Percentiles rank a stretch among this genome's conserved stretches.
Conservation (phyloP, 352 stramenopile species). For the Phytophthora fragariae region DNA sequence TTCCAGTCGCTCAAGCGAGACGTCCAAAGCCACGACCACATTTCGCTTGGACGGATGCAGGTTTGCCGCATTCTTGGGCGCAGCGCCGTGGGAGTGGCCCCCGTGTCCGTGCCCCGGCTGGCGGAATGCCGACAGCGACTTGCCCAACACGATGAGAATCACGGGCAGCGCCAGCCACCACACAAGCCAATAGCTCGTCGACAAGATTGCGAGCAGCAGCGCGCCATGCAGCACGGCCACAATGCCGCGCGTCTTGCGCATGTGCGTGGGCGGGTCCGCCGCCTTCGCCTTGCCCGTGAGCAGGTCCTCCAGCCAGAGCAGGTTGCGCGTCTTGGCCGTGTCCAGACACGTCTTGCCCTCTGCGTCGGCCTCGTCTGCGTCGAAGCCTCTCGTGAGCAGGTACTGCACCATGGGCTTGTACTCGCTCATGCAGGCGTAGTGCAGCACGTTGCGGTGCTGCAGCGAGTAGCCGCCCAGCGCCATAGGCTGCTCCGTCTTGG, state of each 20-base stretch:
- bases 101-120: conserved; percentile 40
- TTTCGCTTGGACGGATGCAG: conserved; percentile 63
- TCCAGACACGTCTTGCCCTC: conserved; percentile 57
- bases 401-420: conserved; percentile 81
- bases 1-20: conserved; percentile 41
- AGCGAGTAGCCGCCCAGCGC: conserved; percentile 46
- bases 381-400: conserved; percentile 61
- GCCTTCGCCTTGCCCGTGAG: conserved; percentile 49
- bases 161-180: conserved; percentile 77
- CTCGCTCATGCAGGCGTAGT: conserved; percentile 70
- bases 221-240: conserved; percentile 60
- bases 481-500: conserved; percentile 24
- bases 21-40: conserved; percentile 35
- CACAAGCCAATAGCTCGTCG: conserved; percentile 69
- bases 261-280: conserved; percentile 55
- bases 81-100: conserved; percentile 51
- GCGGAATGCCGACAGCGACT: conserved; percentile 57
- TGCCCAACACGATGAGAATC: conserved; percentile 60
- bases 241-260: conserved; percentile 59
- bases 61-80: conserved; percentile 38
- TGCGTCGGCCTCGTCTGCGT: conserved; percentile 55
- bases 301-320: conserved; percentile 60
- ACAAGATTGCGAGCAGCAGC: conserved; percentile 59
- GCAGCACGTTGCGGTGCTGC: conserved; percentile 50
- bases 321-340: conserved; percentile 43